Base-by-base conservation (phyloP, 495 filamentous ascomycete species). In the Lichenothelia convexa region DNA sequence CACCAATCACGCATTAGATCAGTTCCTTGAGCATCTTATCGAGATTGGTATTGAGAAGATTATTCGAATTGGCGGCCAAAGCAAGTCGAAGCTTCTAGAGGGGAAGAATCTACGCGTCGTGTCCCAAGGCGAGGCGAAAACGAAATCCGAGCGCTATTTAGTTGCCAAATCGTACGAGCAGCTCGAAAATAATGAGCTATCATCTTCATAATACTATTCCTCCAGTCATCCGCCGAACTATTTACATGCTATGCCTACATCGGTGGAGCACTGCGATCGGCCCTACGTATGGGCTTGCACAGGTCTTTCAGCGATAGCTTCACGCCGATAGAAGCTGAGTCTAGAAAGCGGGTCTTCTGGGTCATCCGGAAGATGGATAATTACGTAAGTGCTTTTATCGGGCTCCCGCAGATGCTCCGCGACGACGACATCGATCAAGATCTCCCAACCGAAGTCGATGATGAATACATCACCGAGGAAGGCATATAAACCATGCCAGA, bases 1-100 rank as follows among this genome's bases (percentile, higher is more conserved):
- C 45, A 83, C 78, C 3, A 84, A 89, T 44, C 81, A 89, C 53
- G 79, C 80, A 0, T 51, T 83, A 0, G 81, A 86, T 49, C 78
- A 85, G 42, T 54, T 82, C 2, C 50, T 85, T 2, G 71, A 83
- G 39, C 67, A 78, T 44, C 54, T 80, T 0, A 40, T 71, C 12
- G 54, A 70, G 15, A 60, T 62, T 26, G 59, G 61, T 0, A 55
- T 78, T 24, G 56, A 56, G 3, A 63, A 75, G 30, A 57, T 89
- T 23, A 66, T 89, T 35, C 72, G 80, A 11, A 70, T 89, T 9
- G 80, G 79, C 0, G 67, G 63, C 7, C 64, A 62, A 22, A 77
- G 70, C 2, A 78, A 79, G 47, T 73, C 70, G 0, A 67, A 77
- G 22, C 40, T 55, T 13, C 51, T 76, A 1, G 48, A 59, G 35